Conservation (phyloP, 2,329 filamentous ascomycete genomes). For the Talaromyces rugulosus region DNA sequence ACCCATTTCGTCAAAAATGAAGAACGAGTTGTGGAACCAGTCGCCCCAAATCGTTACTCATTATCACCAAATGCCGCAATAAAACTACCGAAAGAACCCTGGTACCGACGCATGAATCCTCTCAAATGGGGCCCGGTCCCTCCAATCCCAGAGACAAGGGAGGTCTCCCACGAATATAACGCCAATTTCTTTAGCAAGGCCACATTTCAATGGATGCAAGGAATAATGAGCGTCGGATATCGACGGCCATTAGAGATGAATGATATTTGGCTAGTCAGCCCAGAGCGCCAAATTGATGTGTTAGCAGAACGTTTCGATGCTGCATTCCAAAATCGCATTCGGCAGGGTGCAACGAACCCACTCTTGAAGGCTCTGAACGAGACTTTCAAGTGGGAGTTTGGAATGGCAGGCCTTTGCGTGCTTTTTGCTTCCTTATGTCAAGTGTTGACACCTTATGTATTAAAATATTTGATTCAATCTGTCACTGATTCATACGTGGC, state of each 20-base stretch:
- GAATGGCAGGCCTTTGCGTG: background rate
- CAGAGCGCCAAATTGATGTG: background rate
- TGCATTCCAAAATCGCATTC: background rate
- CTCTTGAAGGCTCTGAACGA: background rate
- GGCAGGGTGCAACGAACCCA: background rate
- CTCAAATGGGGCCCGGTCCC: background rate
- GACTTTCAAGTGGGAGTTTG: conserved; percentile 3
- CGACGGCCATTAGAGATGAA: conserved; percentile 1
- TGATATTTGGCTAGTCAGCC: background rate
- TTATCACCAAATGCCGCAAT: too few relatives aligned
- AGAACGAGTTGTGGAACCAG: too few relatives aligned
- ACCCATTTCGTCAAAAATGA: too few relatives aligned
- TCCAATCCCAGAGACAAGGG: background rate
- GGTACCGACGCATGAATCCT: background rate
- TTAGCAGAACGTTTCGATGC: background rate
- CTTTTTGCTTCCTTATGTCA: background rate
- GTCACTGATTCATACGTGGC: background rate
- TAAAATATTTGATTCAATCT: conserved; percentile 1
- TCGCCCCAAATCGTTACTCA: too few relatives aligned
- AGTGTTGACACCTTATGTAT: background rate
- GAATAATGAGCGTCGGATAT: conserved; percentile 3
- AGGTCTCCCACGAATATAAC: background rate
- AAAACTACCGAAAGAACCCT: background rate
- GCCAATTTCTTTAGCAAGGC: background rate
- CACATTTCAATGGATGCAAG: conserved; percentile 1